Percentiles rank a stretch among this genome's conserved stretches.
Evolutionary conservation across 257 asterid genomes (phyloP).

Genomic region (Forsythia viridissima): DNA sequence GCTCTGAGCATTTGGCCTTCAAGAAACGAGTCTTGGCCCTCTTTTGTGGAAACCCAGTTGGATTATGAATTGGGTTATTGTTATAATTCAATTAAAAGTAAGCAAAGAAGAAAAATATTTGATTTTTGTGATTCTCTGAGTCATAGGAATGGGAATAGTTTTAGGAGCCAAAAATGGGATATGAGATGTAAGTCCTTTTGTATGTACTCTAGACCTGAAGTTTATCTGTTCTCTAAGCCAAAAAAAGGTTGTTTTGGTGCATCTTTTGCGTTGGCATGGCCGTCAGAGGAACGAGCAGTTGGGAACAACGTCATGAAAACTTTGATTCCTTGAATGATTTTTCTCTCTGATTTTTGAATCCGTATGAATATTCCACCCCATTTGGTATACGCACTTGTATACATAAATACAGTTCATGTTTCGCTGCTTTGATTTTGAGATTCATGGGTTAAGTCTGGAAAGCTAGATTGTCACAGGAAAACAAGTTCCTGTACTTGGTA

Average conservation of each 20-base stretch:
- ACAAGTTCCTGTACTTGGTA: too few relatives aligned
- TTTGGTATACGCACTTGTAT: too few relatives aligned
- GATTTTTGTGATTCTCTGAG: slow-evolving; percentile 25
- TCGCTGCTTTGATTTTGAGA: too few relatives aligned
- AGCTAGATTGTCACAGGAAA: too few relatives aligned
- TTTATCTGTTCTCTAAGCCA: slow-evolving; percentile 23
- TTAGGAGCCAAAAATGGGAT: slow-evolving; percentile 22
- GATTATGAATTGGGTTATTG: slow-evolving; percentile 38
- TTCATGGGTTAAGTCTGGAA: too few relatives aligned
- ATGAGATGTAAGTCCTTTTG: slow-evolving; percentile 30
- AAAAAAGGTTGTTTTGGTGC: slow-evolving; percentile 38
- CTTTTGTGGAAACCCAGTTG: slow-evolving; percentile 41
- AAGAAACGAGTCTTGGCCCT: slow-evolving; percentile 41
- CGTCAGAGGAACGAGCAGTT: slow-evolving; percentile 47
- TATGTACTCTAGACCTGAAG: slow-evolving; percentile 11
- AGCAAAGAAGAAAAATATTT: slow-evolving; percentile 42
- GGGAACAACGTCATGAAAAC: slow-evolving; percentile 29
- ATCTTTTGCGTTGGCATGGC: slow-evolving; percentile 47
- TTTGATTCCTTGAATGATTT: slow-evolving; percentile 26
- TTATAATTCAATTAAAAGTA: slow-evolving; percentile 31
- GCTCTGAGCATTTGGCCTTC: slow-evolving; percentile 61
- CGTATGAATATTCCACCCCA: too few relatives aligned
- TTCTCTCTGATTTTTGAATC: too few relatives aligned
- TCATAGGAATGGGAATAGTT: slow-evolving; percentile 20
- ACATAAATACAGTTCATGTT: too few relatives aligned